Conservation (phyloP, 768 basidiomycete species). For the Leccinum variicolor region DNA sequence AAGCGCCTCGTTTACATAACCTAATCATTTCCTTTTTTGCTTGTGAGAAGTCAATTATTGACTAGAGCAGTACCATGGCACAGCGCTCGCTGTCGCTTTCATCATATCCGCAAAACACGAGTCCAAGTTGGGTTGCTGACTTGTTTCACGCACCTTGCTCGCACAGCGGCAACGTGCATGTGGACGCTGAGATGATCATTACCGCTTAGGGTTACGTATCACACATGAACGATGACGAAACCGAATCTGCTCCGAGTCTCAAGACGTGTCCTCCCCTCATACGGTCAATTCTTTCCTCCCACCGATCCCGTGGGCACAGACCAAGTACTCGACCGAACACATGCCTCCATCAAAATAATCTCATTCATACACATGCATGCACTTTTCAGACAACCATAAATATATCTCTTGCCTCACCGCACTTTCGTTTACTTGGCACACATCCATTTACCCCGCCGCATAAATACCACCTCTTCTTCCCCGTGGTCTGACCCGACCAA, state of each 20-base stretch:
- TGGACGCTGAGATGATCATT: background rate
- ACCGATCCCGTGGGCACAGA: background rate
- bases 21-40: background rate
- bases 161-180: background rate
- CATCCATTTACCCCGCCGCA: background rate
- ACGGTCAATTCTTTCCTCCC: background rate
- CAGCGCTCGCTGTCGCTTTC: too few species aligned
- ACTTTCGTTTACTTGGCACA: background rate
- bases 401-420: background rate
- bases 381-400: background rate
- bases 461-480: constrained; percentile 5
- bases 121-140: background rate
- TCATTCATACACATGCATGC: background rate
- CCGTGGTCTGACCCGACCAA: background rate
- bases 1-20: background rate
- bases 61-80: too few species aligned
- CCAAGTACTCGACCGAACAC: background rate
- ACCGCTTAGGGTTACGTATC: background rate
- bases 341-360: background rate
- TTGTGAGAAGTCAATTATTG: too few species aligned
- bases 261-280: background rate
- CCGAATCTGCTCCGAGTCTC: background rate
- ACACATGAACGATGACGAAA: background rate
- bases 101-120: background rate
- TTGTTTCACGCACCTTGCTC: background rate